These are phyloP conservation scores for Colletotrichum liriopes DNA, from an alignment of 2,329 filamentous ascomycete genomes.

Conservation along the genomic window DNA sequence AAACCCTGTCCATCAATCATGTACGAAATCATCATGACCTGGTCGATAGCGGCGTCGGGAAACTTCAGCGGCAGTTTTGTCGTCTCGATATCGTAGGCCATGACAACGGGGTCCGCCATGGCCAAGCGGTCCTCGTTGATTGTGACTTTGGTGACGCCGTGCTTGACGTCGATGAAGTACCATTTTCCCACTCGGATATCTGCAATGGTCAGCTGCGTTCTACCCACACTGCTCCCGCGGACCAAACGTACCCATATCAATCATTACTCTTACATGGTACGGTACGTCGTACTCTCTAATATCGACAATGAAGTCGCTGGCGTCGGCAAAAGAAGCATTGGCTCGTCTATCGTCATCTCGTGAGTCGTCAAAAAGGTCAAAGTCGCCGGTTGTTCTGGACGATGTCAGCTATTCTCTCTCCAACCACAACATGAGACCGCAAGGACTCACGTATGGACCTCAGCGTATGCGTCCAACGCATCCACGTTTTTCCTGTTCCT, in stretches of 20 bases:
- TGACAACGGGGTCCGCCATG: slow-evolving; percentile 95
- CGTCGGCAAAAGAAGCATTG: slow-evolving; percentile 84
- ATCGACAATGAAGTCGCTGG: slow-evolving; percentile 97
- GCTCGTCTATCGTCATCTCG: slow-evolving; percentile 85
- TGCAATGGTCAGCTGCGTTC: slow-evolving; percentile 56
- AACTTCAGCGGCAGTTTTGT: slow-evolving; percentile 97
- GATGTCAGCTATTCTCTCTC: slow-evolving; percentile 44
- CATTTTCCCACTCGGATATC: slow-evolving; percentile 97
- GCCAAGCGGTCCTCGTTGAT: slow-evolving; percentile 90
- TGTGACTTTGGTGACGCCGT: slow-evolving; percentile 86
- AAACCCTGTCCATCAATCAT: slow-evolving; percentile 99
- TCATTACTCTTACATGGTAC: slow-evolving; percentile 98
- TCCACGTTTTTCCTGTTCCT: slow-evolving; percentile 97
- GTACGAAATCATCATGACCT: slow-evolving; percentile 99
- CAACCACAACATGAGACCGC: too few relatives aligned
- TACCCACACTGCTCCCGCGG: too few relatives aligned
- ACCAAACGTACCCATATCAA: slow-evolving; percentile 80
- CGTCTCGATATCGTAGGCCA: slow-evolving; percentile 99
- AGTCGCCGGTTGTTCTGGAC: slow-evolving; percentile 80
- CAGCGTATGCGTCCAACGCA: slow-evolving; percentile 98
- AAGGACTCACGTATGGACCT: slow-evolving; percentile 84
- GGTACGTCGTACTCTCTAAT: slow-evolving; percentile 99
- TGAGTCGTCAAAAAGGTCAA: slow-evolving; percentile 95
- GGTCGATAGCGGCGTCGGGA: slow-evolving; percentile 92
- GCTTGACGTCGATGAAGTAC: slow-evolving; percentile 96